Evolutionary conservation across 1,139 yeast genomes (phyloP), one percentile per base, ranked within the genome.

Genomic region (Petasospora fabianii): DNA sequence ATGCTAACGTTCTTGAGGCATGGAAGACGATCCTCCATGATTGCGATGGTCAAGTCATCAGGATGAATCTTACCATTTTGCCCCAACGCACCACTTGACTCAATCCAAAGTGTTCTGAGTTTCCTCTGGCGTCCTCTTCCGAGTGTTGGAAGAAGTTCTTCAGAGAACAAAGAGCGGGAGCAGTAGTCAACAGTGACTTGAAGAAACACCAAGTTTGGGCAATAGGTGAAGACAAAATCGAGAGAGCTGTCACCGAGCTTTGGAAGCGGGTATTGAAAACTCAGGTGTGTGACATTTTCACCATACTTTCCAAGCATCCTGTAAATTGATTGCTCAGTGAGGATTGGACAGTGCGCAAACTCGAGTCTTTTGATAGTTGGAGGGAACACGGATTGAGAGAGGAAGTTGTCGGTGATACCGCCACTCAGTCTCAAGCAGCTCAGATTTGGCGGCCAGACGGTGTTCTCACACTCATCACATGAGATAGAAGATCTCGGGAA

Each of bases 401-500:
- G 66, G 59, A 92, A 90, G 28, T 78, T 84, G 56, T 88, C 86
- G 2, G 94, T 76, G 6, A 92, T 79, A 6, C 97, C 96, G 1
- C 98, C 98, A 28, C 95, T 81, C 4, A 92, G 68, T 41, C 94
- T 76, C 32, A 92, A 63, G 52, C 77, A 80, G 55, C 80, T 71
- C 33, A 92, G 62, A 40, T 74, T 77, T 5, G 80, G 75, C 0
- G 98, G 97, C 97, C 97, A 92, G 10, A 54, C 51, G 14, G 50
- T 41, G 24, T 30, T 61, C 34, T 73, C 69, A 49, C 74, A 76
- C 26, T 79, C 78, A 40, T 75, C 76, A 51, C 95, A 83, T 38
- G 81, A 81, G 11, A 90, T 75, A 0, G 96, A 86, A 2, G 95
- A 83, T 45, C 97, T 67, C 1, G 98, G 97, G 51, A 92, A 90